phyloP scores from a whole-genome alignment of 2,329 filamentous ascomycete species.

The Sphaerulina vaccinii region DNA sequence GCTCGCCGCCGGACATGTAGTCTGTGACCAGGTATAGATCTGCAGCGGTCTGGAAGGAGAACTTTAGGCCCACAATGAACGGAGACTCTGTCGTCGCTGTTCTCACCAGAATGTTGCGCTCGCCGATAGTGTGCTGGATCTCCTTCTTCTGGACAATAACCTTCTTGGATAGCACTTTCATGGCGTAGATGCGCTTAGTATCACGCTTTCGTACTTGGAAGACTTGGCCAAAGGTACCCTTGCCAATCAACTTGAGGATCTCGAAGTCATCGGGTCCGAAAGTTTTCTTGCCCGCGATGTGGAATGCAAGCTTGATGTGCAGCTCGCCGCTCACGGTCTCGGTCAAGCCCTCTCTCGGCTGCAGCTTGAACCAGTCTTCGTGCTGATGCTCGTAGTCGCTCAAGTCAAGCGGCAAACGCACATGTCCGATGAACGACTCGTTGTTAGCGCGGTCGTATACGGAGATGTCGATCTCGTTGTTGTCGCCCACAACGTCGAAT shows the following conservation, averaged over 20 bases:
- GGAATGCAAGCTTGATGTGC: constrained; percentile 80
- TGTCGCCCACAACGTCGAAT: constrained; percentile 91
- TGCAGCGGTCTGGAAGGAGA: constrained; percentile 95
- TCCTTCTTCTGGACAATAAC: constrained; percentile 99
- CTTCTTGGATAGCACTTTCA: constrained; percentile 99
- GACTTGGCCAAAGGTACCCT: constrained; percentile 96
- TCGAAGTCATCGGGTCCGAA: constrained; percentile 95
- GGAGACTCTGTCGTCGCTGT: constrained; percentile 94
- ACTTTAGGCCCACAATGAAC: constrained; percentile 97
- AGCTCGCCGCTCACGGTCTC: constrained; percentile 79
- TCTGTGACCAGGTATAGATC: constrained; percentile 98
- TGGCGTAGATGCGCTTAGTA: constrained; percentile 92
- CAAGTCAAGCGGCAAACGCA: constrained; percentile 73
- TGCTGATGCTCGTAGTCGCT: constrained; percentile 68
- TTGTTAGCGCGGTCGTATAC: constrained; percentile 84
- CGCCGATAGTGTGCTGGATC: constrained; percentile 92
- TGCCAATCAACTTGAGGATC: constrained; percentile 92
- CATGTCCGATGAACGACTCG: constrained; percentile 88
- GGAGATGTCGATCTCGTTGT: constrained; percentile 87
- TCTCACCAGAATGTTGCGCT: constrained; percentile 93
- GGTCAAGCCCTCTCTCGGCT: constrained; percentile 76
- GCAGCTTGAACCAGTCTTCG: constrained; percentile 81
- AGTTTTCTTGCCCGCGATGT: constrained; percentile 82
- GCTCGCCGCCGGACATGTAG: constrained; percentile 97
- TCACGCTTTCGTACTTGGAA: constrained; percentile 98